phyloP scores from a whole-genome alignment of 768 basidiomycete genomes.

The Phaeotremella fagi region DNA sequence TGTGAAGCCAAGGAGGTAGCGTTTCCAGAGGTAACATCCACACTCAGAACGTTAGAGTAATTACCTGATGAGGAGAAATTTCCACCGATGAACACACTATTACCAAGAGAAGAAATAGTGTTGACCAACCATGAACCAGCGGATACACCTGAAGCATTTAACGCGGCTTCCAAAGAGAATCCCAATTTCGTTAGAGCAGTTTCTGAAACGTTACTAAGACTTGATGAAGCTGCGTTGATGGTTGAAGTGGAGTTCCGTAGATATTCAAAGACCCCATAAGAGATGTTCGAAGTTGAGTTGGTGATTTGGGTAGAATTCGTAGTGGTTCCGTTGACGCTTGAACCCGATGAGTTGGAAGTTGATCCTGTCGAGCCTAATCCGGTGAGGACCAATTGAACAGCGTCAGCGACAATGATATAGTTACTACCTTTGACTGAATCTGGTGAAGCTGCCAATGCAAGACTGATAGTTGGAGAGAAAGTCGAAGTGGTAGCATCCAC shows the following conservation, averaged over 20 bases:
- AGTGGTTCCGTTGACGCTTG: constrained; percentile 47
- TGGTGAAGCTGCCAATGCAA: constrained; percentile 67
- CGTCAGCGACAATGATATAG: constrained; percentile 78
- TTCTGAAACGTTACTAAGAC: constrained; percentile 64
- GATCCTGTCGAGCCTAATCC: constrained; percentile 47
- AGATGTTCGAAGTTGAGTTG: constrained; percentile 42
- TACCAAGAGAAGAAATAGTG: constrained; percentile 59
- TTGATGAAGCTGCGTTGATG: constrained; percentile 58
- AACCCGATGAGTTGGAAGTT: neutral
- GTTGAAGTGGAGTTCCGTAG: constrained; percentile 52
- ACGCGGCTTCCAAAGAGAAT: constrained; percentile 58
- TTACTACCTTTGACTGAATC: constrained; percentile 64
- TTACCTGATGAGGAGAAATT: constrained; percentile 59
- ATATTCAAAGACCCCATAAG: constrained; percentile 91
- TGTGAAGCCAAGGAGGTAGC: constrained; percentile 57
- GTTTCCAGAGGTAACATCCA: constrained; percentile 55
- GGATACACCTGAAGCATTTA: constrained; percentile 40
- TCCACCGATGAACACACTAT: constrained; percentile 69
- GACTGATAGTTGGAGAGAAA: constrained; percentile 69
- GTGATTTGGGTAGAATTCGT: constrained; percentile 24
- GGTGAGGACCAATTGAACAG: constrained; percentile 70
- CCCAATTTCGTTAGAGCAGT: constrained; percentile 65
- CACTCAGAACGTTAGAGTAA: constrained; percentile 66
- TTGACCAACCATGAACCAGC: constrained; percentile 29
- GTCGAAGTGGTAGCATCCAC: constrained; percentile 63